Evolutionary conservation across 2,329 filamentous ascomycete genomes (phyloP), one percentile per base, ranked within the genome.

Genomic region (Aaosphaeria arxii): DNA sequence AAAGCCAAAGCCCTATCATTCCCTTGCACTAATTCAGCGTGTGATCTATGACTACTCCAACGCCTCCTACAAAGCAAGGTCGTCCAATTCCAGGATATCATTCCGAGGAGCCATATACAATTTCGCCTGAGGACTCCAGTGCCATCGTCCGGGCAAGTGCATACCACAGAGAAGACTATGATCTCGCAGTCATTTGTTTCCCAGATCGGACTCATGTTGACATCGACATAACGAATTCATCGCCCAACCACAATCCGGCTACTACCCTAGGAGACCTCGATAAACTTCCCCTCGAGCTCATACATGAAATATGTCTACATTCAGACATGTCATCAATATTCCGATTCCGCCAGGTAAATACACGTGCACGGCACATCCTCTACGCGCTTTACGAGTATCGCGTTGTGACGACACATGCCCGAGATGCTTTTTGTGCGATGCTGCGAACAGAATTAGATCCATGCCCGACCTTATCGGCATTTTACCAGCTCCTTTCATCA

Each of bases 281-380:
- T 51, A 53, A 49, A 36, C 57, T 71, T 43, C 65, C 68, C 11
- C 57, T 58, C 11, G 66, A 71, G 46, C 59, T 71, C 50, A 54
- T 66, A 47, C 41, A 62, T 44, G 43, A 65, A n/a, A 43, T 64
- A 0, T 48, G 66, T 7, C 44, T 63, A 17, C 50, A 45, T 40
- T 45, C 67, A 6, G 69, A 72, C 42, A 61, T 72, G 28, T 13
- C 48, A n/a, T 64, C 64, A 28, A 5, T 71, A 13, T 66, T 70
- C 44, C 51, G 48, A 0, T 56, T 72, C 13, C 58, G 68, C 39
- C 66, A 70, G 49, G 48, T 51, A 2, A 68, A 53, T 53, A 31
- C 56, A 35, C 36, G 49, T 42, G 53, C 50, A 11, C 61, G 62
- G 49, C 44, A 59, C 9, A 40, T 28, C 4, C 53, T 67, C n/a